phyloP scores from a whole-genome alignment of 192 early-diverging fungal species.

The Coemansia sp. region DNA sequence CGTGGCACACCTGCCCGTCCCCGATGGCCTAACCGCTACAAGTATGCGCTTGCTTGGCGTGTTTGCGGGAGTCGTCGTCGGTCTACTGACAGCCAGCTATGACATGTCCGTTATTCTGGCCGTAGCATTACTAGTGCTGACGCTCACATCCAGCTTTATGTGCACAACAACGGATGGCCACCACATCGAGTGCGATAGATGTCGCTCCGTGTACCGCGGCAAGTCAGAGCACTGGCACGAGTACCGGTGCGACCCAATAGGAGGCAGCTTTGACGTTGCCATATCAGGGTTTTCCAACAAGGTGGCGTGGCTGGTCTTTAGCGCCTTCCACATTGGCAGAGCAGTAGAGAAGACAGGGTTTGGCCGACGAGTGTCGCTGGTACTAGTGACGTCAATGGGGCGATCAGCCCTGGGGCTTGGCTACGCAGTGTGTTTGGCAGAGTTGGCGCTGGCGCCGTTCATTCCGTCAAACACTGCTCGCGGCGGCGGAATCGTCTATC shows the following conservation, averaged over 20 bases:
- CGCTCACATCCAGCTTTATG: conserved; percentile 60
- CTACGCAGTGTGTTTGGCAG: conserved; percentile 56
- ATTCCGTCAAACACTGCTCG: conserved; percentile 73
- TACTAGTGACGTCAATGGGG: conserved; percentile 57
- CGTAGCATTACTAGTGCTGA: conserved; percentile 56
- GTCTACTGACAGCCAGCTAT: conserved; percentile 53
- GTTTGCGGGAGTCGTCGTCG: conserved; percentile 55
- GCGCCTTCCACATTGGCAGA: conserved; percentile 72
- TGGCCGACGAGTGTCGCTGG: conserved; percentile 62
- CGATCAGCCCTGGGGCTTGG: conserved; percentile 56
- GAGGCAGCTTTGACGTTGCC: conserved; percentile 61
- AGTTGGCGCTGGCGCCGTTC: conserved; percentile 65
- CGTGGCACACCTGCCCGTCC: conserved; percentile 36
- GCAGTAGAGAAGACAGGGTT: conserved; percentile 63
- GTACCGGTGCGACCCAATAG: conserved; percentile 59
- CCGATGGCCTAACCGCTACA: conserved; percentile 26
- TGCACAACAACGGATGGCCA: conserved; percentile 56
- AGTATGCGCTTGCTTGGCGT: conserved; percentile 51
- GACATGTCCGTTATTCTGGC: conserved; percentile 58
- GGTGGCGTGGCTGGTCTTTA: conserved; percentile 68
- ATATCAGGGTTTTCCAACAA: conserved; percentile 64
- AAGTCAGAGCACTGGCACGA: conserved; percentile 33
- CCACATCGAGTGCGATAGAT: conserved; percentile 56
- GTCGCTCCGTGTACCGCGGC: conserved; percentile 37
- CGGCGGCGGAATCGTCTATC: conserved; percentile 75